A percentile compares a stretch with the other conserved stretches of the same genome.
These are phyloP conservation scores for Inga leiocalycina DNA, from an alignment of 306 rosid species.

Conservation along the genomic window DNA sequence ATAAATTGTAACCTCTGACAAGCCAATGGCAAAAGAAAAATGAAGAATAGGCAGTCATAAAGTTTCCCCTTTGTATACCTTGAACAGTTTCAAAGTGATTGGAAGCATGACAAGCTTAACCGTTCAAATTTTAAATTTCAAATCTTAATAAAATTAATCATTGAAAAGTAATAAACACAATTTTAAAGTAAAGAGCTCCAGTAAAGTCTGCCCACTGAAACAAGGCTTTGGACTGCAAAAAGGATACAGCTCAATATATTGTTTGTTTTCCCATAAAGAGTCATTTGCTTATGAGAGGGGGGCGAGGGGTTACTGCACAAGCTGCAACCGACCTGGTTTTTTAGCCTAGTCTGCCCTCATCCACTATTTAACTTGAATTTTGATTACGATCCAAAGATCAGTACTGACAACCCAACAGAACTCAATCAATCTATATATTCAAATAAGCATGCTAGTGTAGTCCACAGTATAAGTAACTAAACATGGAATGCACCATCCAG, in stretches of 20 bases:
- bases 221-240: conserved; percentile 24
- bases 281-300: background rate
- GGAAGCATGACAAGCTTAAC: conserved; percentile 15
- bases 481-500: background rate
- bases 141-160: background rate
- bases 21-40: conserved; percentile 30
- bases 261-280: conserved; percentile 3
- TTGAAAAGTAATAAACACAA: conserved; percentile 19
- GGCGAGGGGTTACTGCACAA: background rate
- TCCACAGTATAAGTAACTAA: conserved; percentile 2
- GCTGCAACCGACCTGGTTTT: background rate
- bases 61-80: conserved; percentile 18
- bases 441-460: conserved; percentile 4
- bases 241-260: background rate
- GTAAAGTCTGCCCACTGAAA: background rate
- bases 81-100: conserved; percentile 25
- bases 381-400: conserved; percentile 1
- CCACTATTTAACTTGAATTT: background rate
- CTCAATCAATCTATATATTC: conserved; percentile 15
- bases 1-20: conserved; percentile 31
- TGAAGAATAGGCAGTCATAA: background rate
- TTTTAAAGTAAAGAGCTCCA: conserved; percentile 14
- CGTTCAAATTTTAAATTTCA: conserved; percentile 11
- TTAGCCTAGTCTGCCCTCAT: conserved; percentile 13
- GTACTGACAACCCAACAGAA: conserved; percentile 5